Base-by-base conservation (phyloP, 2,329 filamentous ascomycete genomes). In the Nannizziopsis barbatae region DNA sequence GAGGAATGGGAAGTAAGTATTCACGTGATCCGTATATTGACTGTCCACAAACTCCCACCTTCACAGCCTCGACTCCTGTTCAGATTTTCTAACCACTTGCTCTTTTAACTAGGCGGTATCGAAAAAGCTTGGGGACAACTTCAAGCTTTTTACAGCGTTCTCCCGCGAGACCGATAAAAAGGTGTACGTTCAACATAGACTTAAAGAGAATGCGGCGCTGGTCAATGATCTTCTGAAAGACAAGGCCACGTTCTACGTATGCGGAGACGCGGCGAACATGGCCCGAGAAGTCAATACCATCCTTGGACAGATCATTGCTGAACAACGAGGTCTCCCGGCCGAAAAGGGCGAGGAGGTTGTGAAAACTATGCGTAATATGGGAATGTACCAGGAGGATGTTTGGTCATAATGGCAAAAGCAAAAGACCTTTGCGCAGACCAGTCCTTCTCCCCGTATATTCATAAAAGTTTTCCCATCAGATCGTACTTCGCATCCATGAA, bases 191-290 rank as follows among this genome's bases (percentile, higher is more conserved):
- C 92, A 98, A 70, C 88, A 98, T 69, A 79, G 85, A 53, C 76
- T 98, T 52, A 83, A 85, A 70, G 86, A 96, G 67, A 76, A 81
- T 44, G 81, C 85, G 51, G 77, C 85, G 60, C 80, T 95, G 59
- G 76, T 98, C 69, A 90, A 94, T 69, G 81, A 90, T 55, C 79
- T 98, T 1, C 75, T 98, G 8, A 75, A 84, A 57, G 75, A 88
- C 67, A 82, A 82, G 62, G 92, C 87, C 4, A 95, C 92, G 70
- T 89, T 98, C 66, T 98, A 98, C 66, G 90, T 98, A 50, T 98
- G 93, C 61, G 92, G 92, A 70, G 92, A 98, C 64, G 93, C 93
- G 0, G 86, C 92, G 49, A 89, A 95, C 72, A 95, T 95, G 89
- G 89, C 89, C 41, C 82, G 89, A 50, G 89, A 94, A 65, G 88